A percentile compares a stretch with the other conserved stretches of the same genome.
These are phyloP conservation scores for Mycena venus DNA, from an alignment of 768 basidiomycete species.

Conservation along the genomic window DNA sequence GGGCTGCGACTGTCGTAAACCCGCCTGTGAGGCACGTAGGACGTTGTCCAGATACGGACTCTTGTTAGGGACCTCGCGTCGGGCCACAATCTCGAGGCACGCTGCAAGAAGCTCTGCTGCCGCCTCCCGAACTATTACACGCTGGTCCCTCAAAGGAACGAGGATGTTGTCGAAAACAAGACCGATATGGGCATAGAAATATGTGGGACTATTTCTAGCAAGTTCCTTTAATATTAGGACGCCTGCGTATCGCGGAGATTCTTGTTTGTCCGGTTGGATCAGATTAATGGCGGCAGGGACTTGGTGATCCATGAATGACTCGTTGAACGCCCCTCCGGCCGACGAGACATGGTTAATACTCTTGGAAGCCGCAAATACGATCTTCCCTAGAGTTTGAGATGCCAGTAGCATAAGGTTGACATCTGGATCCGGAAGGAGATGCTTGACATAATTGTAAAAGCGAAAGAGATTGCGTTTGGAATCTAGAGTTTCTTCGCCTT, in stretches of 20 bases:
- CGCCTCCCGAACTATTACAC: slow-evolving; percentile 92
- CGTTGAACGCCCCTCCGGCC: slow-evolving; percentile 87
- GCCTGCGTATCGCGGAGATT: slow-evolving; percentile 91
- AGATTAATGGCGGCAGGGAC: slow-evolving; percentile 87
- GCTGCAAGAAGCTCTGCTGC: slow-evolving; percentile 95
- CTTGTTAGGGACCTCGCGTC: slow-evolving; percentile 75
- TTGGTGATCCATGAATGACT: slow-evolving; percentile 91
- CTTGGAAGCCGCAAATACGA: slow-evolving; percentile 47
- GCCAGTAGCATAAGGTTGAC: slow-evolving; percentile 95
- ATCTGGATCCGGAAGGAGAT: slow-evolving; percentile 91
- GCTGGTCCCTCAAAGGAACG: slow-evolving; percentile 88
- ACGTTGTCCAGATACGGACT: slow-evolving; percentile 83
- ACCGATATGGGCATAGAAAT: slow-evolving; percentile 90
- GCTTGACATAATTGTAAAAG: slow-evolving; percentile 94
- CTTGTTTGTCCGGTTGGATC: slow-evolving; percentile 83
- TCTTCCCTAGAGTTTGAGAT: slow-evolving; percentile 91
- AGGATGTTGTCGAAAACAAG: slow-evolving; percentile 95
- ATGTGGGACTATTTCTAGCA: slow-evolving; percentile 87
- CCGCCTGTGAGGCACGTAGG: slow-evolving; percentile 88
- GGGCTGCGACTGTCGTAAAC: slow-evolving; percentile 82
- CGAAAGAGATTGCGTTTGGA: slow-evolving; percentile 86
- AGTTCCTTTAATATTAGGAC: slow-evolving; percentile 95
- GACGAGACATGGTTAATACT: slow-evolving; percentile 65
- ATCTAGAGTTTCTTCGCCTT: slow-evolving; percentile 85
- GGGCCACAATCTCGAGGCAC: slow-evolving; percentile 88